Percentiles rank a stretch among this genome's conserved stretches.
Conservation (phyloP, 2,329 filamentous ascomycete genomes). For the Neonectria magnoliae region DNA sequence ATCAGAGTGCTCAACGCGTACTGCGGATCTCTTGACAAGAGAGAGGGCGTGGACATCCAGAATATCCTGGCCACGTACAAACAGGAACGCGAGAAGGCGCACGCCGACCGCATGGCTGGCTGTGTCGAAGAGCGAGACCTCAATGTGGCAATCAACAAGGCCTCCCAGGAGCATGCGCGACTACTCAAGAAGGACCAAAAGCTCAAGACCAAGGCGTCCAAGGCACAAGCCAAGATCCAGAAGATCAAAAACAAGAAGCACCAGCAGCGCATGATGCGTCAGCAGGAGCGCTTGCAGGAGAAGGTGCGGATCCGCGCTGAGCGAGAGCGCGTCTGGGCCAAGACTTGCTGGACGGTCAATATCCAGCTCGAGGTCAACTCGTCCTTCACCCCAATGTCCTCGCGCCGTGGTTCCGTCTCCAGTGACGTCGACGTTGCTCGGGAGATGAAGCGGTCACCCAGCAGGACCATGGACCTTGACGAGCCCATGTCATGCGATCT, state of each 20-base stretch:
- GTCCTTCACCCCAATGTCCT: conserved; percentile 55
- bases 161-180: conserved; percentile 46
- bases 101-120: conserved; percentile 52
- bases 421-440: conserved; percentile 63
- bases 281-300: conserved; percentile 53
- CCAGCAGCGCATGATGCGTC: conserved; percentile 48
- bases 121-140: conserved; percentile 46
- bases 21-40: conserved; percentile 49
- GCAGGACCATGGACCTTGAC: conserved; percentile 29
- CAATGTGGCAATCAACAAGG: conserved; percentile 43
- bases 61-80: conserved; percentile 54
- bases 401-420: conserved; percentile 59
- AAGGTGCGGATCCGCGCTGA: conserved; percentile 55
- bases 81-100: conserved; percentile 54
- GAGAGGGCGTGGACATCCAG: conserved; percentile 48
- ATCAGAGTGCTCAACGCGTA: conserved; percentile 55
- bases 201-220: conserved; percentile 42
- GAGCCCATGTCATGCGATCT: conserved; percentile 53
- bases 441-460: conserved; percentile 47
- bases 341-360: conserved; percentile 58
- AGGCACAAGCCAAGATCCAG: conserved; percentile 46
- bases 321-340: conserved; percentile 60
- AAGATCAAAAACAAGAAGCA: conserved; percentile 50
- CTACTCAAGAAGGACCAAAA: conserved; percentile 44
- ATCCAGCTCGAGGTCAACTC: conserved; percentile 60